A percentile compares a stretch with the other conserved stretches of the same genome.
Conservation (phyloP, 768 basidiomycete species). For the Amyloporia xantha region DNA sequence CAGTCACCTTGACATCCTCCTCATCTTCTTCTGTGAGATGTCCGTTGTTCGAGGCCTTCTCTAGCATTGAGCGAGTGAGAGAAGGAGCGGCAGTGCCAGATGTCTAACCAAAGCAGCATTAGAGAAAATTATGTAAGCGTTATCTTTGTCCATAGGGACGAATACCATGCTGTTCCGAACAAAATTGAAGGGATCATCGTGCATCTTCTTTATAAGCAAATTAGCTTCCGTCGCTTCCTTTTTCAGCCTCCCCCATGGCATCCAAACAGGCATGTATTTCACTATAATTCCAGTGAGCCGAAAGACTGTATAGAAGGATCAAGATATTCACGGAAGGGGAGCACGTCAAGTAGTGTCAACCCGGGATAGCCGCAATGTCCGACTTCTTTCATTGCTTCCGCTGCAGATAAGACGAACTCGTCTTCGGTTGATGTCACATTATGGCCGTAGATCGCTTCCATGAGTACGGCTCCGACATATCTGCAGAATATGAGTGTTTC, state of each 20-base stretch:
- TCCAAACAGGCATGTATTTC: constrained; percentile 30
- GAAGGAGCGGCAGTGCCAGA: background rate
- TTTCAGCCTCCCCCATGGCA: constrained; percentile 34
- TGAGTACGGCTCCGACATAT: constrained; percentile 24
- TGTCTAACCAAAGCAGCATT: background rate
- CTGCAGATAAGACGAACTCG: constrained; percentile 5
- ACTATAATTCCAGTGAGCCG: background rate
- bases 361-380: background rate
- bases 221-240: constrained; percentile 13
- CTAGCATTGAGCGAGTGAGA: background rate
- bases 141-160: constrained; percentile 1
- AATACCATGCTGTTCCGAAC: constrained; percentile 10
- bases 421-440: constrained; percentile 9
- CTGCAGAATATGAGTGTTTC: constrained; percentile 12
- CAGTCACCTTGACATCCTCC: constrained; percentile 12
- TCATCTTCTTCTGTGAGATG: constrained; percentile 3
- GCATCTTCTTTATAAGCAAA: constrained; percentile 7
- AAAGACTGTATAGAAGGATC: background rate
- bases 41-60: background rate
- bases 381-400: constrained; percentile 10
- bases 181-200: constrained; percentile 17
- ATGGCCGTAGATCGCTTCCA: constrained; percentile 21
- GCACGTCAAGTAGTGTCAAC: constrained; percentile 23
- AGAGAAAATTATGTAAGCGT: background rate
- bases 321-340: constrained; percentile 23